Conservation (phyloP, 2,329 filamentous ascomycete genomes). For the Ophidiomyces ophidiicola region DNA sequence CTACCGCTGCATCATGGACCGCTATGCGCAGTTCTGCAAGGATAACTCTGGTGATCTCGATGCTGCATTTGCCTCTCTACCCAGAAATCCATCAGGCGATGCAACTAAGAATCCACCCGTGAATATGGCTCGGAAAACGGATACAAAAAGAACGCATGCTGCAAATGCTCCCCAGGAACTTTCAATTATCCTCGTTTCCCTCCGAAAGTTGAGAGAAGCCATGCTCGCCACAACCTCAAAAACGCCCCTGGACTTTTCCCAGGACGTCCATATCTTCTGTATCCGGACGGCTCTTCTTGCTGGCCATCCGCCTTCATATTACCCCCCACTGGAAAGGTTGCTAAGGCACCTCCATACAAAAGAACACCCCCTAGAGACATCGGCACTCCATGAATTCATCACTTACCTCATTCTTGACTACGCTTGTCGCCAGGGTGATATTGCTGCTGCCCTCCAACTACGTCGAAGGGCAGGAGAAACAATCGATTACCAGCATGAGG, state of each 20-base stretch:
- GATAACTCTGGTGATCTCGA: conserved; percentile 61
- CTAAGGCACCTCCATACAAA: conserved; percentile 56
- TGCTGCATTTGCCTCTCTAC: conserved; percentile 58
- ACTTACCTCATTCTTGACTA: conserved; percentile 76
- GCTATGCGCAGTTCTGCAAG: conserved; percentile 82
- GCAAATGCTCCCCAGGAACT: conserved; percentile 51
- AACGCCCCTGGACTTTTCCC: conserved; percentile 66
- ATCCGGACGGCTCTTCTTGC: conserved; percentile 72
- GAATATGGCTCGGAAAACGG: conserved; percentile 14
- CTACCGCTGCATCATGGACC: conserved; percentile 74
- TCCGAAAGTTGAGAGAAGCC: conserved; percentile 85
- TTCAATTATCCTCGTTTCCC: conserved; percentile 62
- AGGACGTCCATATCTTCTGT: conserved; percentile 84
- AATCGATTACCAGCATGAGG: conserved; percentile 53
- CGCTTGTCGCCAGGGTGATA: conserved; percentile 67
- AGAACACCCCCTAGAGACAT: conserved; percentile 52
- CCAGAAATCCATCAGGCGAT: conserved; percentile 27
- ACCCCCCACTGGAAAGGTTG: conserved; percentile 71
- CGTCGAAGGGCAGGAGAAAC: conserved; percentile 37
- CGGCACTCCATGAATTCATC: conserved; percentile 67
- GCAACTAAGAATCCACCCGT: conserved; percentile 31
- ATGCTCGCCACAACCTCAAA: conserved; percentile 60
- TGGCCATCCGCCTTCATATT: conserved; percentile 75
- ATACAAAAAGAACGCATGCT: conserved; percentile 17
- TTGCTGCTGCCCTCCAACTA: conserved; percentile 60